Conservation (phyloP, 306 rosid species). For the Cicer cuneatum region DNA sequence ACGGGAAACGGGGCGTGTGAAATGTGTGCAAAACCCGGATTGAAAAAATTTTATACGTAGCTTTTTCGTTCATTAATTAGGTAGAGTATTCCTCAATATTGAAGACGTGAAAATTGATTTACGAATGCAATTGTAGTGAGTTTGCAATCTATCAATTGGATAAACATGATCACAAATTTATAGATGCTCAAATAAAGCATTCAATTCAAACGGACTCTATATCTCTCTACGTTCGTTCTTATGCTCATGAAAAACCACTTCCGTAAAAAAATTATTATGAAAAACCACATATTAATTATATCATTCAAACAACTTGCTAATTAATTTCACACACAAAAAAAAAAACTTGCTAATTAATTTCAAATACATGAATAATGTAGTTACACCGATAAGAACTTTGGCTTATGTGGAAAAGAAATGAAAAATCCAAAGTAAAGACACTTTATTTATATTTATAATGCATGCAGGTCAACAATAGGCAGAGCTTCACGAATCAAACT, state of each 20-base stretch:
- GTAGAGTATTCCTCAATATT: background rate
- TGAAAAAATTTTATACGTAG: background rate
- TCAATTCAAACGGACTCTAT: too few relatives aligned
- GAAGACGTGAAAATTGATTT: background rate
- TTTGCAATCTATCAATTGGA: background rate
- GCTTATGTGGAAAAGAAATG: constrained; percentile 32
- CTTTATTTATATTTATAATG: constrained; percentile 7
- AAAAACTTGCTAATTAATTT: background rate
- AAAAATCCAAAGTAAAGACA: background rate
- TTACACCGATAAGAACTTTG: constrained; percentile 6
- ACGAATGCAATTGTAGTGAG: background rate
- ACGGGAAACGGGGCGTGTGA: background rate
- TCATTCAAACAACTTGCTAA: too few relatives aligned
- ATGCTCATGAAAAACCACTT: too few relatives aligned
- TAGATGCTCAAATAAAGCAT: too few relatives aligned
- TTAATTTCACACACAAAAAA: too few relatives aligned
- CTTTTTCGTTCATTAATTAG: background rate
- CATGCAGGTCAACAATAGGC: constrained; percentile 24
- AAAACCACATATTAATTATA: too few relatives aligned
- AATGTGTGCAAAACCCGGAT: background rate
- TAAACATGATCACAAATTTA: background rate
- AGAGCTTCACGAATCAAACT: constrained; percentile 32
- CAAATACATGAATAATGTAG: constrained; percentile 15
- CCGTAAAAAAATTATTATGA: too few relatives aligned
- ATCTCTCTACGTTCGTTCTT: too few relatives aligned